These are phyloP conservation scores for Vachellia pachyceras DNA, from an alignment of 306 rosid genomes.

Conservation along the genomic window DNA sequence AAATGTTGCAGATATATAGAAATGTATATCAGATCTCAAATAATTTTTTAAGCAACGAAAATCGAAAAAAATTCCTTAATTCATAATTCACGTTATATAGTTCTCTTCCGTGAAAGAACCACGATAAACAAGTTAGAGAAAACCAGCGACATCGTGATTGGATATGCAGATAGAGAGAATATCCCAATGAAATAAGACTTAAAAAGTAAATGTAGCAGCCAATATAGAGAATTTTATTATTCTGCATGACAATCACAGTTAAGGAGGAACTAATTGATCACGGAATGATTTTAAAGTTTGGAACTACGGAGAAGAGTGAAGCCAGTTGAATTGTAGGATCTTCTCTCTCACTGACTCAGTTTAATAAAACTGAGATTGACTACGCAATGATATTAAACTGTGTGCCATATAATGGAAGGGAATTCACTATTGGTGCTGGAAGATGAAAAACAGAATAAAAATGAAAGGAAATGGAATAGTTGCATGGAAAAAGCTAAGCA, in stretches of 20 bases:
- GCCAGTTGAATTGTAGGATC: neutral
- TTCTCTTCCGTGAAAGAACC: neutral
- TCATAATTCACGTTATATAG: neutral
- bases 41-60: neutral
- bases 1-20: neutral
- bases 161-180: neutral
- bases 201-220: neutral
- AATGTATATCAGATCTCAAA: slow-evolving; percentile 14
- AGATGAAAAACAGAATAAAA: neutral
- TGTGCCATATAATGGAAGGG: neutral
- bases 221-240: slow-evolving; percentile 1
- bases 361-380: neutral
- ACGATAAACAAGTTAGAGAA: neutral
- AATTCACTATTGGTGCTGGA: neutral
- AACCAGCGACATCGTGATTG: neutral
- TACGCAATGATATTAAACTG: neutral
- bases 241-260: slow-evolving; percentile 12
- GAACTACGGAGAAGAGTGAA: slow-evolving; percentile 6
- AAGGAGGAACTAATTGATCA: slow-evolving; percentile 8
- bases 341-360: neutral
- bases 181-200: neutral
- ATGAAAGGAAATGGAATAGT: neutral
- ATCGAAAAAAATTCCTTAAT: neutral
- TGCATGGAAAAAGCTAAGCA: neutral
- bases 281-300: neutral